Base-by-base conservation (phyloP, 169 alveolate species). In the Eimeria nieschulzi region DNA sequence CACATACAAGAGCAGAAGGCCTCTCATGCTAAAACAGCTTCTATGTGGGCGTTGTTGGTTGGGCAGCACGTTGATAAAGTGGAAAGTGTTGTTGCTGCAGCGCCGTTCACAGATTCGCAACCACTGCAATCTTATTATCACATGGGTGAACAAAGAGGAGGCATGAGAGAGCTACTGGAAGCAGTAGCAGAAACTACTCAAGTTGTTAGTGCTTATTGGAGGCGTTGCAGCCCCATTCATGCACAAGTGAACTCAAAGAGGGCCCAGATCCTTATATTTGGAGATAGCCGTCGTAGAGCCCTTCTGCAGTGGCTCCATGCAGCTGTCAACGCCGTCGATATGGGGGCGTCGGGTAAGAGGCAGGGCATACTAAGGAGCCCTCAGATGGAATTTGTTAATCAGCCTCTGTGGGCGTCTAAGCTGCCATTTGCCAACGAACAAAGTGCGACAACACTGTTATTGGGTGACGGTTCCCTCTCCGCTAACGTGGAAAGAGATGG, bases 321-420 rank as follows among this genome's bases (percentile, higher is more conserved):
- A 82, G 90, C 90, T 33, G 71, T 76, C n/a, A 70, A 21, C 9
- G 90, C 72, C n/a, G 39, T 82, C 63, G 13, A 17, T 15, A 6
- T 82, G 25, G 90, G 78, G 72, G 26, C 9, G 23, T 82, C 26
- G 75, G 76, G 90, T 15, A 82, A 63, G 78, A 56, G 76, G 78
- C 90, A 82, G 63, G 78, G 51, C 46, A 61, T 59, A 76, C 33
- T 82, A 76, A 23, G 90, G 64, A 76, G 78, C 3, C 90, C 90
- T 9, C 78, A 82, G 23, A 55, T 61, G n/a, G 63, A 61, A 13
- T 82, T 73, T 63, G 33, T 56, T 63, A 61, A 21, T 23, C 76
- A 82, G 78, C 90, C 90, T 19, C 51, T 82, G 90, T 82, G 90
- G 90, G 90, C 90, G 39, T 82, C 90, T 12, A 56, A 26, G 90